A percentile compares a stretch with the other conserved stretches of the same genome.
Conservation (phyloP, 345 rosid species). For the Xanthoceras sorbifolium region DNA sequence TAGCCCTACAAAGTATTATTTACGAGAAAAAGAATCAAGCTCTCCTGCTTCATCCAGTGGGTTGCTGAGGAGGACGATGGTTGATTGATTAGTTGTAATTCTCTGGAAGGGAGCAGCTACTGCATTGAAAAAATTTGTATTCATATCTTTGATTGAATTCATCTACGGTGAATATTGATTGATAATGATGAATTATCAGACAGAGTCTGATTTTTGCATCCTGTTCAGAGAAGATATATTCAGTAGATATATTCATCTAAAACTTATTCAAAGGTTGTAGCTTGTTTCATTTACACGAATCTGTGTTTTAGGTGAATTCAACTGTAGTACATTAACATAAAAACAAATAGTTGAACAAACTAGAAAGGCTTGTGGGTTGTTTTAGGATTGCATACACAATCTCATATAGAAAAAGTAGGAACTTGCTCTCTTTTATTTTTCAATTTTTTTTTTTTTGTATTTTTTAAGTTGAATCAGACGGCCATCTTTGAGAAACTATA, state of each 20-base stretch:
- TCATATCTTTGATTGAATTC: constrained; percentile 6
- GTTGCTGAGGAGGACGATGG: neutral
- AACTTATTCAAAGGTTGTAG: neutral
- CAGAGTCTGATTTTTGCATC: neutral
- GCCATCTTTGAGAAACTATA: too few relatives aligned
- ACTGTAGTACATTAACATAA: neutral
- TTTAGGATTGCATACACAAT: too few relatives aligned
- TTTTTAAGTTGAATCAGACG: too few relatives aligned
- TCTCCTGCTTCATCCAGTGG: constrained; percentile 3
- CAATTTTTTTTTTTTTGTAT: too few relatives aligned
- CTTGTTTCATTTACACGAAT: neutral
- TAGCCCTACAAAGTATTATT: neutral
- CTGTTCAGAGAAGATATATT: neutral
- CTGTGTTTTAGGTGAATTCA: neutral
- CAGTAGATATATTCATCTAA: neutral
- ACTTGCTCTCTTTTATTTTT: too few relatives aligned
- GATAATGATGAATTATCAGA: too few relatives aligned
- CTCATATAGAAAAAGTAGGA: too few relatives aligned
- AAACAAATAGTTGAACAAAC: too few relatives aligned
- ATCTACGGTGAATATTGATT: too few relatives aligned
- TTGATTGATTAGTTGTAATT: neutral
- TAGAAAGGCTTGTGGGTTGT: too few relatives aligned
- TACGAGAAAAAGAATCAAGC: neutral
- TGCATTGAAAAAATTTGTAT: neutral
- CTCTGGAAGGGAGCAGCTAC: neutral